phyloP scores from a whole-genome alignment of 2,329 filamentous ascomycete genomes.

The Pyrenochaeta sp. region DNA sequence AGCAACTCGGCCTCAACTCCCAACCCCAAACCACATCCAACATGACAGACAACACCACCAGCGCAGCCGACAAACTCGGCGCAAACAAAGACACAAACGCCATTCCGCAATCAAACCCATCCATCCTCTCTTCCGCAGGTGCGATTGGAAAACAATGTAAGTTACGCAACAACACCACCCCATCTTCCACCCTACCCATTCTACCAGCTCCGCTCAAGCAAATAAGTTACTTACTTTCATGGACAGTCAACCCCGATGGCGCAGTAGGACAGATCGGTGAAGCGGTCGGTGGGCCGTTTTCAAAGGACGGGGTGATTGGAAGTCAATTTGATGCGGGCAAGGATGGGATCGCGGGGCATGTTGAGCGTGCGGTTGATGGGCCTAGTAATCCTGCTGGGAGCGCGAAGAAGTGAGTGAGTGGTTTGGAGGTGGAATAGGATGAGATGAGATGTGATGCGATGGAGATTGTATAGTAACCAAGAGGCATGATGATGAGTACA shows the following conservation, averaged over 20 bases:
- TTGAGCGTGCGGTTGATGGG: conserved; percentile 58
- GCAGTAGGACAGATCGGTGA: conserved; percentile 61
- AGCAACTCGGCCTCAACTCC: conserved; percentile 27
- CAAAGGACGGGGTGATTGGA: conserved; percentile 62
- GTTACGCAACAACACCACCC: background rate
- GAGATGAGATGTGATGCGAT: background rate
- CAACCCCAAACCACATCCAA: conserved; percentile 17
- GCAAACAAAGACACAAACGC: conserved; percentile 41
- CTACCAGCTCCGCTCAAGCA: no score
- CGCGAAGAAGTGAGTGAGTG: conserved; percentile 24
- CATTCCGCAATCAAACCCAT: conserved; percentile 44
- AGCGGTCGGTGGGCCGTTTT: conserved; percentile 55
- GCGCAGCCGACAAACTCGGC: conserved; percentile 38
- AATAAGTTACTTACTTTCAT: background rate
- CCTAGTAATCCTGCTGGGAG: conserved; percentile 49
- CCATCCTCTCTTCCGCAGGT: conserved; percentile 59
- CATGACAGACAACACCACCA: conserved; percentile 33
- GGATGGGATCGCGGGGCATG: conserved; percentile 62
- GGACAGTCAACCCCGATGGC: conserved; percentile 56
- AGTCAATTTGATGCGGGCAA: conserved; percentile 64
- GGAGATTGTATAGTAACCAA: conserved; percentile 10
- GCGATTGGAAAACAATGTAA: conserved; percentile 63
- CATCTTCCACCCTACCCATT: no score
- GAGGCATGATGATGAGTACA: conserved; percentile 4
- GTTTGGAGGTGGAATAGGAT: no score